A percentile compares a stretch with the other conserved stretches of the same genome.
phyloP scores from a whole-genome alignment of 805 yeast species.

The Candida qinlingensis region DNA sequence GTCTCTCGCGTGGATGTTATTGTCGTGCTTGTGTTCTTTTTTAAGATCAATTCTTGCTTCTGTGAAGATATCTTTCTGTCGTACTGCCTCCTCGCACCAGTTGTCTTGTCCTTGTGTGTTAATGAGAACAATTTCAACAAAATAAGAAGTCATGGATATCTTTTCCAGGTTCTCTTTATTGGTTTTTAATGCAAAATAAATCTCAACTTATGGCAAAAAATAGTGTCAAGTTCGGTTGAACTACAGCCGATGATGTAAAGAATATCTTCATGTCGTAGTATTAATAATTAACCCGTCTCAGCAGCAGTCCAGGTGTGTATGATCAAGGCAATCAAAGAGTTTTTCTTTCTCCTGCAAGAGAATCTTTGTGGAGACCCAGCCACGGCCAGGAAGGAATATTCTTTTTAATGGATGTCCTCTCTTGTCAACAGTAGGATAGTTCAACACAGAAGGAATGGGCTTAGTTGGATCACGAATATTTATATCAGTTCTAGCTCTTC shows the following conservation, averaged over 20 bases:
- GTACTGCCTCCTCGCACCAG: conserved; percentile 2
- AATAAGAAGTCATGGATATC: background rate
- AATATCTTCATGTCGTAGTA: too few relatives aligned
- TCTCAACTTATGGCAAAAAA: background rate
- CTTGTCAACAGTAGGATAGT: conserved; percentile 25
- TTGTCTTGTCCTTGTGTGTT: background rate
- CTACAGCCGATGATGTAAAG: too few relatives aligned
- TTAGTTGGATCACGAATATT: conserved; percentile 17
- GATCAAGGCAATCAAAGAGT: conserved; percentile 4
- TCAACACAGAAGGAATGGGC: conserved; percentile 22
- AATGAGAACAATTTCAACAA: conserved; percentile 14
- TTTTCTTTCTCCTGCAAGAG: conserved; percentile 14
- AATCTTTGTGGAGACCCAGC: conserved; percentile 39
- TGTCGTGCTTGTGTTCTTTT: background rate
- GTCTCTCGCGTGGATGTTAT: background rate
- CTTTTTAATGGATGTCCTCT: conserved; percentile 39
- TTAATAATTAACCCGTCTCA: too few relatives aligned
- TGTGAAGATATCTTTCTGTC: conserved; percentile 1
- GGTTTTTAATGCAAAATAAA: too few relatives aligned
- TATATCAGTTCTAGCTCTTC: conserved; percentile 17
- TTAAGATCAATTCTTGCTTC: background rate
- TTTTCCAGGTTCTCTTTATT: too few relatives aligned
- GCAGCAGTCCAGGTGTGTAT: too few relatives aligned
- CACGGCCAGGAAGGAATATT: conserved; percentile 42
- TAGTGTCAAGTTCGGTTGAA: background rate